phyloP scores from a whole-genome alignment of 257 asterid species.

The Solanum corneliomulleri region DNA sequence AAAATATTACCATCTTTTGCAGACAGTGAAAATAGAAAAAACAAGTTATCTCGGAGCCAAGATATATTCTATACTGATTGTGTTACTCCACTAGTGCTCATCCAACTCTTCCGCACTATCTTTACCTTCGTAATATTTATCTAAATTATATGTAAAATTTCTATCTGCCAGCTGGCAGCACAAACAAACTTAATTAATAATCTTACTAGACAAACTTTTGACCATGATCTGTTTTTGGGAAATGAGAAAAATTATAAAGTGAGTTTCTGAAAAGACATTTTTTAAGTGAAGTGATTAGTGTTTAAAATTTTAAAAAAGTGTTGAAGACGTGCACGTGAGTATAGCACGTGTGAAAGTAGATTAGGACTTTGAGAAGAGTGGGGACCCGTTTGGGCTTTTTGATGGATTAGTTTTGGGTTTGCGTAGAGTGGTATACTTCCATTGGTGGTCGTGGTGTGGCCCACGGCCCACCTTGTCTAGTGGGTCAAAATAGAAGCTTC shows the following conservation, averaged over 20 bases:
- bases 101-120: background rate
- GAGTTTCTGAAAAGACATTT: background rate
- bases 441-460: background rate
- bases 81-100: background rate
- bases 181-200: background rate
- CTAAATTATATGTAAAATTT: background rate
- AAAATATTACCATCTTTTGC: background rate
- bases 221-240: background rate
- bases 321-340: background rate
- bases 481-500: background rate
- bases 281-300: background rate
- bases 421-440: background rate
- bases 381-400: background rate
- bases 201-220: background rate
- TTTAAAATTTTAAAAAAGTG: background rate
- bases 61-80: background rate
- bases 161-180: accelerated
- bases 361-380: background rate
- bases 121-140: background rate
- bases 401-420: background rate
- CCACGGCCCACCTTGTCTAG: background rate
- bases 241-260: background rate
- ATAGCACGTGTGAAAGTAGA: background rate
- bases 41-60: accelerated
- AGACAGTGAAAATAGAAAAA: background rate